Percentiles rank a stretch among this genome's conserved stretches.
Conservation (phyloP, 805 yeast genomes). For the Cyberlindnera subsufficiens region DNA sequence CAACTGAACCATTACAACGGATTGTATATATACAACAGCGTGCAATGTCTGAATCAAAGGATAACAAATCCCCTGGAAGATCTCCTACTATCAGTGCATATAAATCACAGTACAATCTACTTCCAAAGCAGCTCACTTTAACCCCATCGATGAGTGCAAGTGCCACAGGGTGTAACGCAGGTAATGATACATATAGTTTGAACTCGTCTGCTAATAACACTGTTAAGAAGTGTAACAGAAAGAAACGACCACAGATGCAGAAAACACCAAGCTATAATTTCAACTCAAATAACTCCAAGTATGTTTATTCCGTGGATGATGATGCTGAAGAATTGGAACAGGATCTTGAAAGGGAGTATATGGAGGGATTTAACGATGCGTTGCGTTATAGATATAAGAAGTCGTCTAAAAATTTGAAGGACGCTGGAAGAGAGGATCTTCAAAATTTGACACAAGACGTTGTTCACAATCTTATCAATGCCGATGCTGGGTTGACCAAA, state of each 20-base stretch:
- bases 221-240: constrained; percentile 4
- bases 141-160: background rate
- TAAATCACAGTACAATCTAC: constrained; percentile 2
- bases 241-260: constrained; percentile 19
- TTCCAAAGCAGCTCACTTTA: constrained; percentile 1
- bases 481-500: constrained; percentile 18
- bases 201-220: constrained; percentile 12
- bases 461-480: constrained; percentile 17
- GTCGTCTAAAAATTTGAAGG: constrained; percentile 18
- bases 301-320: constrained; percentile 75
- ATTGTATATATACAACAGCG: too few species aligned
- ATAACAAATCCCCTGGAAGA: background rate
- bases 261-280: constrained; percentile 17
- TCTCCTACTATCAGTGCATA: background rate
- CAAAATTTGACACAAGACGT: constrained; percentile 15
- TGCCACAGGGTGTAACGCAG: background rate
- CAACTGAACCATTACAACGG: too few species aligned
- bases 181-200: constrained; percentile 9
- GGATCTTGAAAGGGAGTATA: constrained; percentile 50
- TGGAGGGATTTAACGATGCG: constrained; percentile 74
- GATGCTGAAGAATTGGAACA: constrained; percentile 67
- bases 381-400: constrained; percentile 41
- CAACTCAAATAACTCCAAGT: constrained; percentile 15
- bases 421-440: constrained; percentile 6
- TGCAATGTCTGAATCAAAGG: too few species aligned